Evolutionary conservation across 2,329 filamentous ascomycete genomes (phyloP), one percentile per base, ranked within the genome.

Genomic region (Aspergillus sp.): DNA sequence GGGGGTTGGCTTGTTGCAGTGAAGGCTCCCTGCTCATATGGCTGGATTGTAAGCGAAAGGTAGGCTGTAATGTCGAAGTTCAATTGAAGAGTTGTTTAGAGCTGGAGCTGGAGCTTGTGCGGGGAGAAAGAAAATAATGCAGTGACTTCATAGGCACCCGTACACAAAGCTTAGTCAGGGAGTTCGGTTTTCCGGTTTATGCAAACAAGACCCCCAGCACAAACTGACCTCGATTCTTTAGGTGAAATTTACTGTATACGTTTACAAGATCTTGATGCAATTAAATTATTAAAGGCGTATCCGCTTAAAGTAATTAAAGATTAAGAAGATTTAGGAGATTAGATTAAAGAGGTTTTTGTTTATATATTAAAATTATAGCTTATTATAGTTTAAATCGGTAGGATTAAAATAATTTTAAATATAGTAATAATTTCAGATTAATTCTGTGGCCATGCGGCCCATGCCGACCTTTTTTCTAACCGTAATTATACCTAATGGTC

Each of bases 151-250:
- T 47, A n/a, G 43, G 5, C 35, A 14, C 2, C 23, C 11, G 45
- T 48, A 35, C 27, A 48, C 14, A 33, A n/a, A 39, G 50, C 50
- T 57, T 50, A 57, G 56, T 57, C 56, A 57, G 6, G 14, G 8
- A 19, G 19, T 39, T 2, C n/a, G 11, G 23, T 21, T 37, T 14
- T 27, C 11, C n/a, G 24, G 12, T 12, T 52, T 52, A 52, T 52
- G 50, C 50, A 45, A 31, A 11, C 27, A 11, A 31, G 27, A 11
- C 27, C 27, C 9, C 27, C 40, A 45, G 12, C 27, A 14, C 12
- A 45, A 21, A 5, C 23, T 8, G 19, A 24, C 35, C 15, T 37
- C 35, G 12, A n/a, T 6, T 37, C 5, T 37, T 7, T 37, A 37
- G 12, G 35, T n/a, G 14, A 37, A 14, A 2, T 37, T 15, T n/a